These are phyloP conservation scores for Solanum sitiens DNA, from an alignment of 257 asterid genomes.

Conservation along the genomic window DNA sequence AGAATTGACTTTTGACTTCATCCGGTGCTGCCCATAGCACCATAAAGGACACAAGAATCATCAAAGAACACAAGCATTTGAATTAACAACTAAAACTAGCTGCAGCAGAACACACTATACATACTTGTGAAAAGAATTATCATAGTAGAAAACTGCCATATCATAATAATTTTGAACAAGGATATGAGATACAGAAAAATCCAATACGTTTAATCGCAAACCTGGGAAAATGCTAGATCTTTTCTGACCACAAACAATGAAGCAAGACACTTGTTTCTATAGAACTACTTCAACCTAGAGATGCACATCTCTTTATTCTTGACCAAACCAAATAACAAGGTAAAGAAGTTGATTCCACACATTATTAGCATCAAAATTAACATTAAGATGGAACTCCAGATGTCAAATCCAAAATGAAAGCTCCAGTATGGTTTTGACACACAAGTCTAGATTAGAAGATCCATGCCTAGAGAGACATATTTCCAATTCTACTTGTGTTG, in stretches of 20 bases:
- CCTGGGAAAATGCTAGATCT: neutral
- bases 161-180: neutral
- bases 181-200: neutral
- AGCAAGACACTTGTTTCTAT: neutral
- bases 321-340: neutral
- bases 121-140: neutral
- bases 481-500: neutral
- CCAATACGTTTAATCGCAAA: neutral
- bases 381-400: neutral
- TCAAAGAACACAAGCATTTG: too few species aligned
- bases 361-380: neutral
- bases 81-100: too few species aligned
- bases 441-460: too few species aligned
- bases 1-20: neutral
- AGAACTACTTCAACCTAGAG: neutral
- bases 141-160: neutral
- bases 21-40: too few species aligned
- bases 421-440: too few species aligned
- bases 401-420: too few species aligned
- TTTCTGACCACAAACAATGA: neutral
- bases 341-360: neutral
- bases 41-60: too few species aligned
- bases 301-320: neutral
- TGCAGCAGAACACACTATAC: neutral
- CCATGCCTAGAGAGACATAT: too few species aligned